These are phyloP conservation scores for Trichoderma pleuroti DNA, from an alignment of 2,329 filamentous ascomycete species.

Conservation along the genomic window DNA sequence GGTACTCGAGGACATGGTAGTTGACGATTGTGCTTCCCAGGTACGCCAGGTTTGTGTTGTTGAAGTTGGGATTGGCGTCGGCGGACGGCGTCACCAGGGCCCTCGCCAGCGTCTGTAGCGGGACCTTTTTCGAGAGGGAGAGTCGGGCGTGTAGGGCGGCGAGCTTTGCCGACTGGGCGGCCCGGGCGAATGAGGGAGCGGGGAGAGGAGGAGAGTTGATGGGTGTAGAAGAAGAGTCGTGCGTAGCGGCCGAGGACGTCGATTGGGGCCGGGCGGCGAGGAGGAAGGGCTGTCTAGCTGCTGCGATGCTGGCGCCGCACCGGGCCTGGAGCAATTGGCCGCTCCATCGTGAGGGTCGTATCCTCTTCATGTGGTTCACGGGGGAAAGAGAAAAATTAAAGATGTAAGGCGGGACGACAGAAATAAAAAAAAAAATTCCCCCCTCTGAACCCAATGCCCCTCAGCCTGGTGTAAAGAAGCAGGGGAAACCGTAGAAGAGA, in stretches of 20 bases:
- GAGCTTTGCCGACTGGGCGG: conserved; percentile 77
- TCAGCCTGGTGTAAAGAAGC: neutral
- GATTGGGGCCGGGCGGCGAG: conserved; percentile 33
- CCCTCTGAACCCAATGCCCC: conserved; percentile 15
- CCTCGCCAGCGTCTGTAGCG: conserved; percentile 79
- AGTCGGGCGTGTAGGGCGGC: conserved; percentile 89
- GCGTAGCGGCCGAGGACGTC: conserved; percentile 28
- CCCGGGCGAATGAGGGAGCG: conserved; percentile 66
- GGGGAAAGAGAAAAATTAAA: neutral
- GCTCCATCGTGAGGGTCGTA: conserved; percentile 41
- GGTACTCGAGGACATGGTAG: conserved; percentile 84
- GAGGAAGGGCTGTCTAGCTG: conserved; percentile 28
- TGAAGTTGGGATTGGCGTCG: conserved; percentile 74
- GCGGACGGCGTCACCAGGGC: conserved; percentile 83
- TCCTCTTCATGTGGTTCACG: conserved; percentile 38
- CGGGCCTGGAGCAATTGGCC: conserved; percentile 40
- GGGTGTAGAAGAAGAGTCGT: conserved; percentile 25
- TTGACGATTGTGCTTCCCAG: conserved; percentile 79
- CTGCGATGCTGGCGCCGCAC: conserved; percentile 26
- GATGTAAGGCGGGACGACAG: neutral
- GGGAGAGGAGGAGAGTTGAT: conserved; percentile 47
- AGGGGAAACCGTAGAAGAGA: neutral
- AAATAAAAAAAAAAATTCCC: conserved; percentile 8
- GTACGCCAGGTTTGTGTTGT: conserved; percentile 79
- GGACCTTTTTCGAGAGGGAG: conserved; percentile 74